Conservation (phyloP, 2,329 filamentous ascomycete genomes). For the Neonectria punicea region DNA sequence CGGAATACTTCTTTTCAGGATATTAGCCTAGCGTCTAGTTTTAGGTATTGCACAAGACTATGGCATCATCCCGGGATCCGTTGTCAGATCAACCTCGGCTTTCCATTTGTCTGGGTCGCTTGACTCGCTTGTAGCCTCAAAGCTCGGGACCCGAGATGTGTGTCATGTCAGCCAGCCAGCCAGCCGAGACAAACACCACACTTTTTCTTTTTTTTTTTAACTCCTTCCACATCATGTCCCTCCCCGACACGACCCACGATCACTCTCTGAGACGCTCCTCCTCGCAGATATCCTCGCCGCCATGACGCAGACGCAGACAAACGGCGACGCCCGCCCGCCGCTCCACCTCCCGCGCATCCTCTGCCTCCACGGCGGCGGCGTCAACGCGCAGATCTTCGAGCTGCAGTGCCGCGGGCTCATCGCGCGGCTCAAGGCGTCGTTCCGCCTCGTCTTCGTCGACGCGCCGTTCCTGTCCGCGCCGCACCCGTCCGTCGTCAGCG, state of each 20-base stretch:
- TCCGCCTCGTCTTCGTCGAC: constrained; percentile 79
- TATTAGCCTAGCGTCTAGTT: background rate
- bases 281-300: background rate
- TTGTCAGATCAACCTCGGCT: background rate
- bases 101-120: background rate
- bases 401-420: constrained; percentile 70
- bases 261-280: background rate
- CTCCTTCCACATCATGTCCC: background rate
- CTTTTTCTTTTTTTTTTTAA: background rate
- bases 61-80: background rate
- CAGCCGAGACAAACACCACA: background rate
- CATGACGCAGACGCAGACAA: background rate
- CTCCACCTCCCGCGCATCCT: constrained; percentile 71
- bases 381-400: constrained; percentile 76
- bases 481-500: constrained; percentile 69
- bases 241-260: background rate
- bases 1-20: background rate
- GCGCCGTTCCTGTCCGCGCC: constrained; percentile 72
- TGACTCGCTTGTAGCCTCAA: background rate
- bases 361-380: constrained; percentile 83
- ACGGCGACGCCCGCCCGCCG: constrained; percentile 16
- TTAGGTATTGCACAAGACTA: background rate
- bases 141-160: constrained; percentile 4
- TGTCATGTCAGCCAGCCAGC: background rate
- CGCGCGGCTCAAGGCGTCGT: constrained; percentile 61